Evolutionary conservation across 352 stramenopile genomes (phyloP), one percentile per base, ranked within the genome.

Genomic region (Phytophthora constricta): DNA sequence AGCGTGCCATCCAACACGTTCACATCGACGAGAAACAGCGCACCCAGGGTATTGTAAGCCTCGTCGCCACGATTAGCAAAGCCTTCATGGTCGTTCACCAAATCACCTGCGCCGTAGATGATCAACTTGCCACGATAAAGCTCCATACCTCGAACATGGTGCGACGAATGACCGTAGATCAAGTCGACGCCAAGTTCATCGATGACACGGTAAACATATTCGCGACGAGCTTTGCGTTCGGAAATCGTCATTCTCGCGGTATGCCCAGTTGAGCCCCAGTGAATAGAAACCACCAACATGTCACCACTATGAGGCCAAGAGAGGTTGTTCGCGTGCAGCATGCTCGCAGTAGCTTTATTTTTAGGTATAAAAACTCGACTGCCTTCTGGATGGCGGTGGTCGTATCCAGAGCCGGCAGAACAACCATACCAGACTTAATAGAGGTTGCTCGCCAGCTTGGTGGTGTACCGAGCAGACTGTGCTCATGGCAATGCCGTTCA

Each of bases 11-110:
- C 49, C 3, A 16, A 31, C 25, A 39, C 13, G 19, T 59, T 27
- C 9, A 85, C 14, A 55, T 82, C 73, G 7, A 68, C 70, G 7
- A 84, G 28, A 27, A 76, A 82, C 7, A 80, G 43, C 17, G 58
- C 73, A 33, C 76, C 76, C n/a, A 79, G 55, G 19, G 33, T 67
- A 43, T 66, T 68, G 58, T 82, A 85, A 37, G 61, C 66, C n/a
- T 75, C 64, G 27, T 79, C 76, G 16, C 59, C 63, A 27, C 54
- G 37, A 50, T 82, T 82, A 17, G 63, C 42, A 42, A 82, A 80
- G 11, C 77, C 77, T 64, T 86, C 72, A 43, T 83, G 82, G 58
- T 87, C 78, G 58, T 84, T 82, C 50, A 84, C 63, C 34, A 84
- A 60, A 60, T 83, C 78, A 0, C 75, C 78, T 19, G 72, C 62